phyloP scores from a whole-genome alignment of 495 filamentous ascomycete species.

The Neurospora pannonica region DNA sequence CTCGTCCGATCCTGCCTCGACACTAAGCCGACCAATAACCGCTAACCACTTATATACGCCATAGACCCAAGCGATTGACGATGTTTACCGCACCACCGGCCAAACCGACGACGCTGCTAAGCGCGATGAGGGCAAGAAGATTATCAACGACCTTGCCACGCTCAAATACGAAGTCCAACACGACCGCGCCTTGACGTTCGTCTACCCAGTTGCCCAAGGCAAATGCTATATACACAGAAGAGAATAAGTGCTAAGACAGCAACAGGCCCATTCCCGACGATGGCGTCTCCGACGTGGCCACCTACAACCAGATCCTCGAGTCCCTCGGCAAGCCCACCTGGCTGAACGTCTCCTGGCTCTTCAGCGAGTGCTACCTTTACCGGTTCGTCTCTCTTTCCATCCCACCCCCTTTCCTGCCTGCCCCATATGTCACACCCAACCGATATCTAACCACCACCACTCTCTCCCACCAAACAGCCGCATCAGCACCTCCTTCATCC shows the following conservation, averaged over 20 bases:
- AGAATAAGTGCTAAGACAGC: conserved; percentile 1
- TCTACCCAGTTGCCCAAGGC: neutral
- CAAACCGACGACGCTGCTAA: conserved; percentile 52
- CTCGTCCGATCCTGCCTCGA: neutral
- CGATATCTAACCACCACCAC: neutral
- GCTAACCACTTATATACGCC: neutral
- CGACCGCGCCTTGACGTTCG: conserved; percentile 71
- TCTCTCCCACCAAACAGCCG: conserved; percentile 43
- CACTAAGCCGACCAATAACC: neutral
- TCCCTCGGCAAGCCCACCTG: conserved; percentile 65
- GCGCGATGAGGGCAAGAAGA: conserved; percentile 70
- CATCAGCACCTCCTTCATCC: conserved; percentile 63
- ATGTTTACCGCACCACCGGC: conserved; percentile 69
- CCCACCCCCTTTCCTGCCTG: neutral
- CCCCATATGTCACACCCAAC: neutral
- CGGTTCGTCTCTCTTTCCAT: conserved; percentile 33
- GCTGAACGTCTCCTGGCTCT: conserved; percentile 83
- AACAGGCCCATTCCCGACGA: conserved; percentile 73
- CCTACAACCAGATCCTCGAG: conserved; percentile 80
- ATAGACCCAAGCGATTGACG: conserved; percentile 90
- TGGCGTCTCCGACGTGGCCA: conserved; percentile 62
- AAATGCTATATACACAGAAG: neutral
- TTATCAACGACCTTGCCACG: conserved; percentile 67
- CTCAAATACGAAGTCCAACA: conserved; percentile 97
- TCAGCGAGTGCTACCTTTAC: conserved; percentile 90